Base-by-base conservation (phyloP, 106 monocot species). In the Apostasia ramifera region DNA sequence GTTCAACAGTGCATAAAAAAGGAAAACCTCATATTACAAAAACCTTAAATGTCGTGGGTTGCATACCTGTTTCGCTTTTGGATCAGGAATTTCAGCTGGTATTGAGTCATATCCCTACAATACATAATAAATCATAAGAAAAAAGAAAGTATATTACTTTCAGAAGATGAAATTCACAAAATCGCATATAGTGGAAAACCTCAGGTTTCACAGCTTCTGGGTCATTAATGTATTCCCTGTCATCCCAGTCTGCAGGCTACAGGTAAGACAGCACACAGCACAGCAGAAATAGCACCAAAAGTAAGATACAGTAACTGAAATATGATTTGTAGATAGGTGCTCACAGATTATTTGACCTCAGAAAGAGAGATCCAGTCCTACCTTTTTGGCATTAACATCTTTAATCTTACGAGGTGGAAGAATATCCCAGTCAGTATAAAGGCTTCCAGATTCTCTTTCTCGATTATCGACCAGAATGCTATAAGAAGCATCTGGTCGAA, bases 371-470 rank as follows among this genome's bases (percentile, higher is more conserved):
- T 1, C 65, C 26, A 43, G 10, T 74, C 6, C 47, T 64, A 95
- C 95, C 95, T 92, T 97, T 73, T 85, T 97, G 46, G 95, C 88
- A 77, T 82, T 76, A 55, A 84, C 76, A 75, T 79, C 89, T 81
- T 97, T 97, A 55, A 97, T 89, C 66, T 81, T 89, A 59, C 86
- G 74, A 73, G 97, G 97, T 12, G 97, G 97, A 62, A 97, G 92
- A 61, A 97, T 97, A 68, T 97, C 97, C 89, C 89, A 97, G 77
- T 97, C 92, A 15, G 89, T 85, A 53, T 97, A 97, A 86, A 97
- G 80, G 81, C 86, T 92, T 79, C 97, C 97, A 73, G 84, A 92
- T 77, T 97, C 97, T 83, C 84, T 89, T 78, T 97, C 97, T 69
- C 97, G 88, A 77, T 97, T 97, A 77, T 97, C 92, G 58, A 97